Evolutionary conservation across 2,329 filamentous ascomycete species (phyloP), one percentile per base, ranked within the genome.

Genomic region (Nannizzia gypsea): DNA sequence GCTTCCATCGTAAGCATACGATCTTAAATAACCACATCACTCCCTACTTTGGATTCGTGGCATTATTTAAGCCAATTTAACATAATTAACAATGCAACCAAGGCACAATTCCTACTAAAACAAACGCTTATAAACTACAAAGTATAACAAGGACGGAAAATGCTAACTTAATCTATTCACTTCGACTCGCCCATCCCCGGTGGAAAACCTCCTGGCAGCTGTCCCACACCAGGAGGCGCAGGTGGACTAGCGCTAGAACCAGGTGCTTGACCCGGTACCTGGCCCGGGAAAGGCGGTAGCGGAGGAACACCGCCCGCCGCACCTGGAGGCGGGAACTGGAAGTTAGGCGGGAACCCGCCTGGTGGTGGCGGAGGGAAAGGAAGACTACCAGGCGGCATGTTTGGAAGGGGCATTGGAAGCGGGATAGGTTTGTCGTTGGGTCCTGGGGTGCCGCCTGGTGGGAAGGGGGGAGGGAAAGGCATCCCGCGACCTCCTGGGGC

Each of bases 401-500:
- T 72, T 54, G 72, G 71, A 56, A 73, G 64, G 9, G 69, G 63
- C 6, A 62, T 66, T 13, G 66, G 68, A 48, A 70, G 69, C 54
- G 17, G 24, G 8, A 34, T 56, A 22, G 58, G 24, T 6, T 76
- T 62, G 65, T 63, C 67, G n/a, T 69, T 68, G 24, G 70, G 70
- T 46, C 70, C 72, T 34, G 72, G 72, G 15, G 74, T 72, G 66
- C 65, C 76, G 55, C 69, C 60, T 36, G 68, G 20, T 9, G 74
- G 77, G 6, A 80, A 79, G 3, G 80, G 80, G 63, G 83, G 80
- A 44, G 76, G 80, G 56, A 76, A 76, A 58, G 72, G 70, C 69
- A 78, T 76, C 63, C 80, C 80, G 66, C 79, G 77, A 59, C 77
- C 80, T 61, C 78, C 80, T 46, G 82, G 81, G 62, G 80, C 80